Base-by-base conservation (phyloP, 345 rosid genomes). In the Eucalyptus sp. region DNA sequence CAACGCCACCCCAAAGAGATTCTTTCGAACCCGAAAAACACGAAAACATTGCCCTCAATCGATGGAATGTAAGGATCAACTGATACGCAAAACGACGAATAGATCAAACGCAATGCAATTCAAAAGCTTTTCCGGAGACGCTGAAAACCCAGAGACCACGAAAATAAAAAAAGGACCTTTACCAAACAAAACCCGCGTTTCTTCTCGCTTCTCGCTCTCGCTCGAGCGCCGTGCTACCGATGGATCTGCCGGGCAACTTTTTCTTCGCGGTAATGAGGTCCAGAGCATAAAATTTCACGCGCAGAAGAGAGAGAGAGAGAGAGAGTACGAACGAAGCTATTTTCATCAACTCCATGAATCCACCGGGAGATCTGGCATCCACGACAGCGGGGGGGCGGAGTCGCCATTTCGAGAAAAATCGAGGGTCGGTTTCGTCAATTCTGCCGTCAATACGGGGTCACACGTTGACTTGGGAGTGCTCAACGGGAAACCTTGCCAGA, bases 371-470 rank as follows among this genome's bases (percentile, higher is more conserved):
- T 37, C 83, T 37, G 83, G 43, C 12, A 41, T 76, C 48, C 83
- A 11, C 29, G 9, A 6, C 48, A 1, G 48, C 29, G 8, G 12
- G 48, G 83, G 83, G 48, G 83, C 25, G 83, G 24, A 76, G 83
- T 76, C 48, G 83, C 16, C 83, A 76, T 41, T 76, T 41, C 48
- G 48, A 7, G 83, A 7, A 41, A 41, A 10, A 10, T 76, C 5
- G 15, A 41, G 83, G 83, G 83, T 1, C 8, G 20, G 13, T 41
- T 41, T 76, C 83, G 83, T 76, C 44, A 44, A 76, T 37, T 43
- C 7, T 0, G 2, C 83, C 14, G 15, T 24, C 15, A 0, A 12
- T 11, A 11, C 0, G 4, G 48, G 22, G 83, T 76, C 48, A 76
- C 41, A 76, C 29, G 83, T 41, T 41, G 83, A 41, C 83, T 41